Percentiles rank a stretch among this genome's conserved stretches.
Conservation (phyloP, 345 rosid species). For the Zanthoxylum bungeanum region DNA sequence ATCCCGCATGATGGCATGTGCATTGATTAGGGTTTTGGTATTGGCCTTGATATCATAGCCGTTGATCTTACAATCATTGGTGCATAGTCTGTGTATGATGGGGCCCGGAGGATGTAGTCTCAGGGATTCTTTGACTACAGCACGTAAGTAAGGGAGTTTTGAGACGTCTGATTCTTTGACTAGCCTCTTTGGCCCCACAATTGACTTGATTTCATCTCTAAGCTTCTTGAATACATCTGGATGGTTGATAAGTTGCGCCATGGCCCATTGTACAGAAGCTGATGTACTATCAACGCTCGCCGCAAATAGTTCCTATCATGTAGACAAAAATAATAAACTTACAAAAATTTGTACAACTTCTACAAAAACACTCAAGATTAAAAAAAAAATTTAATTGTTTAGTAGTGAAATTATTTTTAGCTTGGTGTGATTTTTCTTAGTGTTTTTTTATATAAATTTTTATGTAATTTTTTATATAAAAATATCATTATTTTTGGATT, state of each 20-base stretch:
- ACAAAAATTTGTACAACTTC: not conserved
- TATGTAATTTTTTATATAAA: too few species aligned
- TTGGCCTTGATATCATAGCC: constrained; percentile 28
- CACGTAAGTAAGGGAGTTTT: constrained; percentile 32
- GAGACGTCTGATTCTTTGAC: constrained; percentile 27
- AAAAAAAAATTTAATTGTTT: too few species aligned
- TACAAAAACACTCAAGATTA: not conserved
- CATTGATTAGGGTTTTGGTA: constrained; percentile 34
- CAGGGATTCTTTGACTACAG: constrained; percentile 28
- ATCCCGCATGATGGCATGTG: constrained; percentile 40
- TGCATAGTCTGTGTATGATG: constrained; percentile 14
- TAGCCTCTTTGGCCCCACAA: constrained; percentile 16
- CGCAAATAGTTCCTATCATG: constrained; percentile 8
- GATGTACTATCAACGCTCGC: constrained; percentile 25
- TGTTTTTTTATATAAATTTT: too few species aligned
- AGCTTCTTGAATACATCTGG: constrained; percentile 22
- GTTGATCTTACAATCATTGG: constrained; percentile 25
- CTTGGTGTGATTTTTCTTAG: too few species aligned
- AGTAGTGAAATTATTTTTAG: too few species aligned
- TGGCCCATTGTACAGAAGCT: constrained; percentile 28
- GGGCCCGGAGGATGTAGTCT: constrained; percentile 31
- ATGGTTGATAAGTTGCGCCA: constrained; percentile 32
- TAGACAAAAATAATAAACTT: not conserved
- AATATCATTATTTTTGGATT: too few species aligned
- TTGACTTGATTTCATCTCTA: constrained; percentile 22